Base-by-base conservation (phyloP, 305 asterid genomes). In the Plantago rigida region DNA sequence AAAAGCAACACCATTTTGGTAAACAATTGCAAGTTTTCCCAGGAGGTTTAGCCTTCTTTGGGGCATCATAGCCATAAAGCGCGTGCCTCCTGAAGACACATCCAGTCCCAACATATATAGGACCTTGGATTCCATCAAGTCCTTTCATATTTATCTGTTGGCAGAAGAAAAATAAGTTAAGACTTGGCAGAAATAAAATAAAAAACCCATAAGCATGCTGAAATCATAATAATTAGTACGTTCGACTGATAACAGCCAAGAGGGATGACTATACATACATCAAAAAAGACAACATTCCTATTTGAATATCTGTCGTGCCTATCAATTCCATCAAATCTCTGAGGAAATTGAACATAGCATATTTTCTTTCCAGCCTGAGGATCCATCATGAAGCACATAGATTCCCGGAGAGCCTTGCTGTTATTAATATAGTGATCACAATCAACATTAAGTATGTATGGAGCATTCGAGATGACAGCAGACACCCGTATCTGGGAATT, bases 381-480 rank as follows among this genome's bases (percentile, higher is more conserved):
- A 66, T 75, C 79, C 79, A 75, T 75, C 76, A 71, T 67, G 65
- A 71, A 75, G 60, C 79, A 75, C 79, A 75, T 71, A 46, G 76
- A 64, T 67, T 75, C 79, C 12, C 74, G 60, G 5, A 75, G 68
- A 46, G 79, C 76, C 74, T 63, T 67, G 63, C 66, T 62, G 69
- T 75, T 71, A 45, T 75, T 70, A 45, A 71, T 71, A n/a, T 75
- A 75, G 44, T 75, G 76, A 71, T 75, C 79, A 67, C 74, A 75
- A 66, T 71, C 79, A 17, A 75, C 73, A 50, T 75, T 75, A n/a
- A 75, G 79, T n/a, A 84, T 42, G 73, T 80, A 84, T 8, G 93
- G 93, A 57, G 93, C 93, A 59, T 84, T 82, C 56, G 93, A 78
- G 67, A 82, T 84, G 71, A 84, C 93, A 28, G 93, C 93, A 6